These are phyloP conservation scores for Fusarium sp. DNA, from an alignment of 2,329 filamentous ascomycete species.

Conservation along the genomic window DNA sequence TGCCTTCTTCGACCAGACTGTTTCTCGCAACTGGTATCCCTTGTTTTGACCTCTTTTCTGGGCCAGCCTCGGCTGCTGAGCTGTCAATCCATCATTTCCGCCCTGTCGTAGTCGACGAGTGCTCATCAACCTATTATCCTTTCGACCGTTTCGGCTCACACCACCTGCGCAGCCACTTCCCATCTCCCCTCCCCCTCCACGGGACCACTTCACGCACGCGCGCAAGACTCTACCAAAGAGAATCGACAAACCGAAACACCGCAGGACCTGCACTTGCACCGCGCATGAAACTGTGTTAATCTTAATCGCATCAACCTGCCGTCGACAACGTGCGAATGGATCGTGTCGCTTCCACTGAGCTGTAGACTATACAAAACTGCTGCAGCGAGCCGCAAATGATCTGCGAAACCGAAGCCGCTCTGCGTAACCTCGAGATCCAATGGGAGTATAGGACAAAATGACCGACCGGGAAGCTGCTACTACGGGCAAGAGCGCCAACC, in stretches of 20 bases:
- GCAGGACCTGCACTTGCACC: constrained; percentile 21
- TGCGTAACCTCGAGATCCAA: constrained; percentile 53
- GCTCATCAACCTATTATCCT: constrained; percentile 12
- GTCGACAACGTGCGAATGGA: constrained; percentile 43
- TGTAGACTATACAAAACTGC: constrained; percentile 42
- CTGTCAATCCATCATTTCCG: constrained; percentile 28
- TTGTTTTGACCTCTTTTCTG: constrained; percentile 23
- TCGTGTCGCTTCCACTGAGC: constrained; percentile 44
- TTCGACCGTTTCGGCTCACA: constrained; percentile 38
- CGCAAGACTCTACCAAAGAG: constrained; percentile 24
- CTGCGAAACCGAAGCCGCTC: constrained; percentile 47
- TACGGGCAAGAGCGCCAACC: constrained; percentile 51
- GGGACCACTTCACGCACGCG: constrained; percentile 33
- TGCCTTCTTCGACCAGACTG: constrained; percentile 29
- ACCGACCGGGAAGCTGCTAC: constrained; percentile 52
- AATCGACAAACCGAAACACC: constrained; percentile 22
- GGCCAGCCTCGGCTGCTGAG: constrained; percentile 34
- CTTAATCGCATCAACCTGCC: constrained; percentile 34
- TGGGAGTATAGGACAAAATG: constrained; percentile 52
- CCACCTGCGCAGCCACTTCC: constrained; percentile 40
- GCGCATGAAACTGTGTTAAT: constrained; percentile 23
- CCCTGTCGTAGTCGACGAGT: constrained; percentile 14
- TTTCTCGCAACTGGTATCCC: constrained; percentile 29
- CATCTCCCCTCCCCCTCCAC: constrained; percentile 37
- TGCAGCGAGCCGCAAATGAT: constrained; percentile 52